Evolutionary conservation across 1,284 basidiomycete species (phyloP).

Genomic region (Ustilago bromivora): DNA sequence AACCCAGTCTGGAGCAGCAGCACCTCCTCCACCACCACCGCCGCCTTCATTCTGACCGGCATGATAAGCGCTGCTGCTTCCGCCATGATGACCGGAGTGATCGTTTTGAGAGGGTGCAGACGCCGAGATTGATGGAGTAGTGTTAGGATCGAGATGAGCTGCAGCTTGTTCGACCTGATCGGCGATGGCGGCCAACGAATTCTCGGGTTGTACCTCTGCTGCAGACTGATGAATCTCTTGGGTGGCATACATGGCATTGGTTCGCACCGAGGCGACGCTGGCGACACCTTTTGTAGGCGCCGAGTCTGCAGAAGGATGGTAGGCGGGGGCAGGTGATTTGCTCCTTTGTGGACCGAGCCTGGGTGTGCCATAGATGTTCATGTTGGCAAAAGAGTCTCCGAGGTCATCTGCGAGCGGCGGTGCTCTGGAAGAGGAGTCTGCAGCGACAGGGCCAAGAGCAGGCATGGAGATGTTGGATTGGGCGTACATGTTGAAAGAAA

Average conservation of each 20-base stretch:
- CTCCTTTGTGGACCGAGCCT: constrained; percentile 46
- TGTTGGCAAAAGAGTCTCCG: constrained; percentile 54
- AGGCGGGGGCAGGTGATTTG: constrained; percentile 27
- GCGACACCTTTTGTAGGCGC: constrained; percentile 18
- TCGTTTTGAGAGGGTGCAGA: constrained; percentile 21
- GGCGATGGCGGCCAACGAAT: constrained; percentile 60
- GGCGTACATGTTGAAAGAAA: constrained; percentile 48
- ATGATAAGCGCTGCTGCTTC: constrained; percentile 20
- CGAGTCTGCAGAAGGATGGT: background rate
- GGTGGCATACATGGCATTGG: constrained; percentile 59
- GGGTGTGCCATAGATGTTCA: constrained; percentile 55
- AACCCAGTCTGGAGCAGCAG: constrained; percentile 26
- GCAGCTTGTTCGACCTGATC: constrained; percentile 59
- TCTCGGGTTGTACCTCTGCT: constrained; percentile 57
- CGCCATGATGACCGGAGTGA: constrained; percentile 23
- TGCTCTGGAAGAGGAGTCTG: constrained; percentile 25
- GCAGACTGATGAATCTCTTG: constrained; percentile 63
- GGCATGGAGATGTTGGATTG: constrained; percentile 64
- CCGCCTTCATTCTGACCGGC: constrained; percentile 4
- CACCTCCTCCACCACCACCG: background rate
- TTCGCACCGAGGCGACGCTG: constrained; percentile 36
- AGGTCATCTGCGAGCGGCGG: constrained; percentile 61
- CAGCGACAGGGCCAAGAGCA: constrained; percentile 32
- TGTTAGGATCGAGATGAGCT: constrained; percentile 45
- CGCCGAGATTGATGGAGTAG: background rate